Base-by-base conservation (phyloP, 2,329 filamentous ascomycete species). In the Chalaropsis thielavioides region DNA sequence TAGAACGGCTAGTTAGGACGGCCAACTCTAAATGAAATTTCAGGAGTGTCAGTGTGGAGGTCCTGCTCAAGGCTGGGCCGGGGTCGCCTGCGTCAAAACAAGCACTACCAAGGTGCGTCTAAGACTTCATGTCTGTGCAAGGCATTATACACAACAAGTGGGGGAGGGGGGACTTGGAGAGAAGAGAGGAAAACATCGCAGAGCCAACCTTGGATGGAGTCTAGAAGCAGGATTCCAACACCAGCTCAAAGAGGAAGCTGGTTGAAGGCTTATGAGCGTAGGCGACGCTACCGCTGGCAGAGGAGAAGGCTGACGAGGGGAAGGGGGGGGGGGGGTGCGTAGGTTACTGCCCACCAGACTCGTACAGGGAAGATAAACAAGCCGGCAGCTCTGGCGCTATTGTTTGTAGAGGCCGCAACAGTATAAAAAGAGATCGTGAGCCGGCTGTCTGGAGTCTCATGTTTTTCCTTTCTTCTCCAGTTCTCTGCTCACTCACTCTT, bases 391-490 rank as follows among this genome's bases (percentile, higher is more conserved):
- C 22, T 62, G 27, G 22, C 3, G 10, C 8, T 46, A 22, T 35
- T 1, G 5, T 35, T 58, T 56, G 27, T 2, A 35, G 51, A n/a
- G 51, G 0, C 27, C 15, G 10, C 7, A 58, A 3, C 19, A 35
- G 43, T 64, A 64, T 64, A 64, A 64, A 35, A 64, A 51, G 63
- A 11, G 6, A 24, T 43, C 49, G 43, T 58, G 38, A 59, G 31
- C 60, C 40, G 27, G 51, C 41, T 19, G n/a, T 46, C n/a, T 46
- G 41, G 10, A 41, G 17, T 40, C 22, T 46, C 22, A 15, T 49
- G 10, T 63, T 49, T 11, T 62, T 40, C 51, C 40, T 66, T 62
- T 59, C 13, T 46, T 59, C 64, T 62, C 35, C 64, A 63, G 64
- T 66, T 54, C 46, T 59, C 60, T 66, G 38, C 31, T 59, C 64